Percentiles rank a stretch among this genome's conserved stretches.
Evolutionary conservation across 164 flowering plant genomes (phyloP).

Genomic region (Piper longum): DNA sequence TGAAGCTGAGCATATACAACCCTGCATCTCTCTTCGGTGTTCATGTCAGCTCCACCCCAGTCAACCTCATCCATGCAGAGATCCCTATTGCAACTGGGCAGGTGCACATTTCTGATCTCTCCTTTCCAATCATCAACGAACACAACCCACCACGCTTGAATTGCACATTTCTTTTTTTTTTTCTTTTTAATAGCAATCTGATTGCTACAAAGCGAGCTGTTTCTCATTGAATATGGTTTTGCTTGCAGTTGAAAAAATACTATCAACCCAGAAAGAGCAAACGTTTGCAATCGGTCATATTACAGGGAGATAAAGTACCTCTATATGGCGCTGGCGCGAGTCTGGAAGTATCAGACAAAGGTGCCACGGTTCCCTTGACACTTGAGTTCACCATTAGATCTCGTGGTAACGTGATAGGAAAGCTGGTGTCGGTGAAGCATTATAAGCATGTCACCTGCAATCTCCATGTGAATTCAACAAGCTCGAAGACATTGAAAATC

Average conservation of each 20-base stretch:
- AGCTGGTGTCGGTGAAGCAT: conserved; percentile 57
- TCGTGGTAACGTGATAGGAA: conserved; percentile 76
- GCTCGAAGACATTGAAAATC: conserved; percentile 48
- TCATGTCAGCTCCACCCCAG: conserved; percentile 64
- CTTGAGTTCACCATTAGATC: conserved; percentile 49
- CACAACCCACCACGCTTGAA: not conserved
- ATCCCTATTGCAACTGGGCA: conserved; percentile 73
- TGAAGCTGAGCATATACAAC: conserved; percentile 60
- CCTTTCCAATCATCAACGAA: not conserved
- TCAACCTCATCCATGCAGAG: conserved; percentile 59
- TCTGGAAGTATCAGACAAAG: conserved; percentile 25
- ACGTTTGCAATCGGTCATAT: conserved; percentile 28
- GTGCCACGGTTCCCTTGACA: conserved; percentile 40
- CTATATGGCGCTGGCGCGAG: conserved; percentile 86
- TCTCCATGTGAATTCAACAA: conserved; percentile 30
- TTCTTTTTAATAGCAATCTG: not conserved
- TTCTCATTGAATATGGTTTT: not conserved
- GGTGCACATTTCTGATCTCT: conserved; percentile 20
- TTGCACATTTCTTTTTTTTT: not conserved
- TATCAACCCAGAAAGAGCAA: conserved; percentile 83
- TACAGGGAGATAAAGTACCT: conserved; percentile 69
- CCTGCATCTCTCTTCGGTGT: conserved; percentile 86
- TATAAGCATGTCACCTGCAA: conserved; percentile 31
- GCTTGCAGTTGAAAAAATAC: conserved; percentile 69
- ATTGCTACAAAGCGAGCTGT: not conserved